A percentile compares a stretch with the other conserved stretches of the same genome.
Evolutionary conservation across 2,329 filamentous ascomycete species (phyloP).

Genomic region (Albophoma yamanashiensis): DNA sequence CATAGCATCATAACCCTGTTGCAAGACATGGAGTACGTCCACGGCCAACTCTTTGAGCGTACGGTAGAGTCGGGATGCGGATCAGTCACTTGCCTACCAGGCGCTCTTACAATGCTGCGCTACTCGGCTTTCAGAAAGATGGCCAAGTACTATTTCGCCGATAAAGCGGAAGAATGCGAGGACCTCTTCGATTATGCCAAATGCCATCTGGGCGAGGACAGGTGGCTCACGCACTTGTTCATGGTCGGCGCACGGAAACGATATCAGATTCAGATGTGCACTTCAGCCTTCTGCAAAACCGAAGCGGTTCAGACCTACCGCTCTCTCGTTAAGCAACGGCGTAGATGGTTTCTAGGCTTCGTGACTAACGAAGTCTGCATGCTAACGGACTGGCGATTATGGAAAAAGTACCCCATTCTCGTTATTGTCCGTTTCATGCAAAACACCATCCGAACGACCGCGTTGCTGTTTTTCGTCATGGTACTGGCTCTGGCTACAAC

Average conservation of each 20-base stretch:
- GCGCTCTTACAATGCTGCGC: slow-evolving; percentile 88
- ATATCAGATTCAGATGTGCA: slow-evolving; percentile 97
- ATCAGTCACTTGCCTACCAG: slow-evolving; percentile 87
- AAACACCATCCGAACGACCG: slow-evolving; percentile 91
- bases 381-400: slow-evolving; percentile 87
- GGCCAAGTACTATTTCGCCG: slow-evolving; percentile 97
- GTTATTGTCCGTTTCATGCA: slow-evolving; percentile 86
- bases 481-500: slow-evolving; percentile 78
- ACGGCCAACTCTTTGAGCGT: slow-evolving; percentile 91
- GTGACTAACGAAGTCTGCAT: slow-evolving; percentile 98
- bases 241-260: slow-evolving; percentile 93
- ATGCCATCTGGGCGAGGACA: slow-evolving; percentile 87
- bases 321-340: slow-evolving; percentile 84
- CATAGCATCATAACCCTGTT: slow-evolving; percentile 84
- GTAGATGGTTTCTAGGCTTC: slow-evolving; percentile 93
- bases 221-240: slow-evolving; percentile 95
- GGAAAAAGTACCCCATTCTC: slow-evolving; percentile 82
- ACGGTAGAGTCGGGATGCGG: slow-evolving; percentile 93
- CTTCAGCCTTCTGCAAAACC: slow-evolving; percentile 95
- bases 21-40: slow-evolving; percentile 97
- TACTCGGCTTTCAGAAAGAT: slow-evolving; percentile 95
- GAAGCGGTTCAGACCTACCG: slow-evolving; percentile 85
- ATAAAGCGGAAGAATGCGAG: slow-evolving; percentile 90
- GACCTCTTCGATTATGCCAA: slow-evolving; percentile 97
- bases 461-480: slow-evolving; percentile 90